phyloP scores from a whole-genome alignment of 2,329 filamentous ascomycete species.

The Lecanosticta acicola region DNA sequence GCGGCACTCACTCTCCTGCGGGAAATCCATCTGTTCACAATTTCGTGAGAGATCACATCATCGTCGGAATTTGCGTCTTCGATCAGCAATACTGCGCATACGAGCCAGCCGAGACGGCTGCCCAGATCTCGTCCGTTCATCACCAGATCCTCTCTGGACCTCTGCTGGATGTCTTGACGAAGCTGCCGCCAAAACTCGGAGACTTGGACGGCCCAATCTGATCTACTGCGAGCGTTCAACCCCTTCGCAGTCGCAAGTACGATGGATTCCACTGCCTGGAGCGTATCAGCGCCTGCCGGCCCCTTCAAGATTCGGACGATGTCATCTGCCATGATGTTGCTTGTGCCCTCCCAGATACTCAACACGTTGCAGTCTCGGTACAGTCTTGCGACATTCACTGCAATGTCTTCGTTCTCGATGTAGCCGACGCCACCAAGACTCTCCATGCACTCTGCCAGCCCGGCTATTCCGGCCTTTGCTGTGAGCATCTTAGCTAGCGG shows the following conservation, averaged over 20 bases:
- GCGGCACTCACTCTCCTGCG: not conserved
- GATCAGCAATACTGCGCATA: conserved; percentile 9
- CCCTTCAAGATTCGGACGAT: conserved; percentile 38
- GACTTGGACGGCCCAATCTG: not conserved
- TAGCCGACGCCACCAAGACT: conserved; percentile 62
- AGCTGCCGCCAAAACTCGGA: not conserved
- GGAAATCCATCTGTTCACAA: conserved; percentile 4
- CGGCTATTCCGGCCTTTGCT: conserved; percentile 46
- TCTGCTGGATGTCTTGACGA: not conserved
- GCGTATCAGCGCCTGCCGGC: not conserved
- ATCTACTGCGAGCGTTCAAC: not conserved
- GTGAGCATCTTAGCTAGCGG: conserved; percentile 57
- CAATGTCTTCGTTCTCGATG: conserved; percentile 56
- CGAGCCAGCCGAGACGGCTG: conserved; percentile 9
- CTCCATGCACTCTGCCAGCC: conserved; percentile 57
- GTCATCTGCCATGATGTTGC: conserved; percentile 60
- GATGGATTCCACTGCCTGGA: conserved; percentile 1
- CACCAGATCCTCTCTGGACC: conserved; percentile 1
- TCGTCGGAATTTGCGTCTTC: conserved; percentile 9
- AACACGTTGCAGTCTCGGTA: conserved; percentile 60
- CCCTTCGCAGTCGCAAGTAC: not conserved
- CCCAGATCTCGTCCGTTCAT: conserved; percentile 7
- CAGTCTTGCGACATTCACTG: conserved; percentile 61
- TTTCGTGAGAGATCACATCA: not conserved
- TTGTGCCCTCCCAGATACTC: conserved; percentile 68